Conservation (phyloP, 2,329 filamentous ascomycete genomes). For the Clonostachys chloroleuca region DNA sequence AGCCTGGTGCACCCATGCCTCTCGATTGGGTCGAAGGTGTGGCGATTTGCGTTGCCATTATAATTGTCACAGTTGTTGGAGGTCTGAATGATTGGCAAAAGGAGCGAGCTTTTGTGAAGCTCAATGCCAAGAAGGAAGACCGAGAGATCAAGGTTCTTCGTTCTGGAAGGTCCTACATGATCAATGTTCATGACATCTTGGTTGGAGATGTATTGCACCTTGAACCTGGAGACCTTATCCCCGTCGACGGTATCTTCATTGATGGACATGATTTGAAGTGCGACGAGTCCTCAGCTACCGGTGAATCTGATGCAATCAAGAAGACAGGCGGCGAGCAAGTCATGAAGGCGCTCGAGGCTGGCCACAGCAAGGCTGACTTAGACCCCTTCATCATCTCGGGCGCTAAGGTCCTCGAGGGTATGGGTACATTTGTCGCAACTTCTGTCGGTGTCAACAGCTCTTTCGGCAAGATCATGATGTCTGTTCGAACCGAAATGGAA, state of each 20-base stretch:
- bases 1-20: conserved; percentile 27
- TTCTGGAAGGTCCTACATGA: conserved; percentile 58
- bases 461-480: conserved; percentile 52
- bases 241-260: conserved; percentile 68
- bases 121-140: conserved; percentile 60
- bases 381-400: conserved; percentile 65
- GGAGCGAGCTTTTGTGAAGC: conserved; percentile 59
- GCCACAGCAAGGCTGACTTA: conserved; percentile 36
- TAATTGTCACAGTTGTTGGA: conserved; percentile 60
- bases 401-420: conserved; percentile 50
- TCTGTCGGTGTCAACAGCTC: conserved; percentile 51
- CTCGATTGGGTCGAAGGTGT: conserved; percentile 67
- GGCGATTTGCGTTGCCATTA: conserved; percentile 60
- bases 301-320: conserved; percentile 68
- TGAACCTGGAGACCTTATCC: conserved; percentile 65
- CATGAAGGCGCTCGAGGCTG: conserved; percentile 46
- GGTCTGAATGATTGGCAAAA: conserved; percentile 66
- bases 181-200: conserved; percentile 62
- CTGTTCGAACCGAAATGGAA: conserved; percentile 44
- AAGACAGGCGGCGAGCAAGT: conserved; percentile 59
- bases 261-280: conserved; percentile 50
- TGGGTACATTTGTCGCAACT: conserved; percentile 49
- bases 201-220: conserved; percentile 68
- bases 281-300: conserved; percentile 70
- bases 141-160: conserved; percentile 63